Conservation (phyloP, 2,329 filamentous ascomycete species). For the Pseudogymnoascus sp. region DNA sequence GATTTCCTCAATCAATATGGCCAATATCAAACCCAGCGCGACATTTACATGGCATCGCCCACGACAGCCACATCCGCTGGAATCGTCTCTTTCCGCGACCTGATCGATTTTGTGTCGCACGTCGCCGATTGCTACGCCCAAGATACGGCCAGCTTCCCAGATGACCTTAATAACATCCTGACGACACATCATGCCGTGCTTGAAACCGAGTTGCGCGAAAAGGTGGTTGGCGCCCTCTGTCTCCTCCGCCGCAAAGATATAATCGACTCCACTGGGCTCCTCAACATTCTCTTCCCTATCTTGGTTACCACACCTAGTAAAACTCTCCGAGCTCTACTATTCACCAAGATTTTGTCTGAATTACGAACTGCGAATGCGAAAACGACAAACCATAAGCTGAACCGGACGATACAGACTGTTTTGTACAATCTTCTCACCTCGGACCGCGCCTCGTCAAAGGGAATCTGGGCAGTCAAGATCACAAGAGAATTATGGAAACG, state of each 20-base stretch:
- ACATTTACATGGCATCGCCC: constrained; percentile 84
- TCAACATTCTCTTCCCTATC: constrained; percentile 91
- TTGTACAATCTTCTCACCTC: constrained; percentile 86
- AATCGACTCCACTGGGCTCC: constrained; percentile 72
- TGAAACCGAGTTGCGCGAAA: constrained; percentile 80
- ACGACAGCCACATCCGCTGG: constrained; percentile 69
- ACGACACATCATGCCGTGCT: constrained; percentile 74
- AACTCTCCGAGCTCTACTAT: constrained; percentile 71
- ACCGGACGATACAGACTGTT: constrained; percentile 86
- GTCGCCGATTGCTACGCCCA: constrained; percentile 88
- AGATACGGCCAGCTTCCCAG: constrained; percentile 67
- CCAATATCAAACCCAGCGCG: constrained; percentile 84
- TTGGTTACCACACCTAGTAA: constrained; percentile 90
- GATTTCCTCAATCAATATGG: constrained; percentile 84
- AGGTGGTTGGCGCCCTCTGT: constrained; percentile 85
- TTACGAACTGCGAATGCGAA: constrained; percentile 82
- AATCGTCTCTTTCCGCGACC: constrained; percentile 76
- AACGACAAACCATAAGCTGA: constrained; percentile 82
- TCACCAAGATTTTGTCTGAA: constrained; percentile 87
- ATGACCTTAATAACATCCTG: constrained; percentile 74
- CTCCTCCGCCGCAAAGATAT: constrained; percentile 85
- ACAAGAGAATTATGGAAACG: constrained; percentile 94
- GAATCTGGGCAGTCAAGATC: constrained; percentile 92
- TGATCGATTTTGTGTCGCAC: constrained; percentile 90
- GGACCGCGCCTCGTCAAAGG: constrained; percentile 76